Evolutionary conservation across 352 stramenopile species (phyloP).

Genomic region (Phytopythium kandeliae): DNA sequence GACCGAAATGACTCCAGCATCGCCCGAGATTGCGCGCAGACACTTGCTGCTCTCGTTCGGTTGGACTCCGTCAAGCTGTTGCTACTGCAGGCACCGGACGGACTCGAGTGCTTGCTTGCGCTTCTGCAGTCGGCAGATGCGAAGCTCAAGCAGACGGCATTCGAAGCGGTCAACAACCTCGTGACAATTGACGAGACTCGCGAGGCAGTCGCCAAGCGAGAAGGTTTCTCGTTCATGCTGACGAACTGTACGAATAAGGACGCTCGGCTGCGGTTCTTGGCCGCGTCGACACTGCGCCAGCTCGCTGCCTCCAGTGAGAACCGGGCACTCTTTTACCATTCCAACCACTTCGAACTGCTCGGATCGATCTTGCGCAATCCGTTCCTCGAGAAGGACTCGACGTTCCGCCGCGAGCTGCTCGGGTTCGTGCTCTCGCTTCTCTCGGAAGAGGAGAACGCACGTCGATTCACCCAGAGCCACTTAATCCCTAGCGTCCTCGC

Average conservation of each 20-base stretch:
- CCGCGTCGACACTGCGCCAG: slow-evolving; percentile 50
- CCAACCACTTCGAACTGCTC: slow-evolving; percentile 46
- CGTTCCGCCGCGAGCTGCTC: slow-evolving; percentile 56
- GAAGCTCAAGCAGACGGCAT: slow-evolving; percentile 41
- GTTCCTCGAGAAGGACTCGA: slow-evolving; percentile 56
- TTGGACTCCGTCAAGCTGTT: slow-evolving; percentile 48
- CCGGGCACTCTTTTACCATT: slow-evolving; percentile 55
- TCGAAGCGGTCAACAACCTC: slow-evolving; percentile 59
- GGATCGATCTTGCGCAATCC: slow-evolving; percentile 49
- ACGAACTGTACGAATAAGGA: slow-evolving; percentile 55
- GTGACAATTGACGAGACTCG: slow-evolving; percentile 52
- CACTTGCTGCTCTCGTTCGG: slow-evolving; percentile 51
- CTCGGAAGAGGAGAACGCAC: slow-evolving; percentile 46
- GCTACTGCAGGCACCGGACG: slow-evolving; percentile 57
- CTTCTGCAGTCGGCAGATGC: slow-evolving; percentile 48
- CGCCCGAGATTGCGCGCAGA: slow-evolving; percentile 56
- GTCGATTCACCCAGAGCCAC: slow-evolving; percentile 46
- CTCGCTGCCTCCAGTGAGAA: slow-evolving; percentile 54
- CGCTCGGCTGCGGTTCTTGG: slow-evolving; percentile 40
- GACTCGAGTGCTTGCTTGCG: slow-evolving; percentile 64
- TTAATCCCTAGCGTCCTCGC: slow-evolving; percentile 49
- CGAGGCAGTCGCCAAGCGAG: slow-evolving; percentile 51
- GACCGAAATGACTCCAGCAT: slow-evolving; percentile 52
- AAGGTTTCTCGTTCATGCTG: slow-evolving; percentile 66
- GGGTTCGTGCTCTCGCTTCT: slow-evolving; percentile 57